Base-by-base conservation (phyloP, 2,329 filamentous ascomycete genomes). In the Monilinia vaccinii-corymbosi region DNA sequence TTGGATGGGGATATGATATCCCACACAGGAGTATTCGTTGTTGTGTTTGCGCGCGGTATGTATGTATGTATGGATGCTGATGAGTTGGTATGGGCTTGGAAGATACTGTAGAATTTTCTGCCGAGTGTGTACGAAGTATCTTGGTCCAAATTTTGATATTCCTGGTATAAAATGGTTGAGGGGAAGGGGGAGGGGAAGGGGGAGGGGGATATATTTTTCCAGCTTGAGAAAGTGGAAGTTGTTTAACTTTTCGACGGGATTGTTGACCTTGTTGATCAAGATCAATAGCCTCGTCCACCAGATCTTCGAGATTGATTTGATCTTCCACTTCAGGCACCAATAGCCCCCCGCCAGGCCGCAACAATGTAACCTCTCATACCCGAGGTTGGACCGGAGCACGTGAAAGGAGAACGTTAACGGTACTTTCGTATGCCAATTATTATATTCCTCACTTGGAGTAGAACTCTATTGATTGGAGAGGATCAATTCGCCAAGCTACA, bases 401-500 rank as follows among this genome's bases (percentile, higher is more conserved):
- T 55, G 51, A n/a, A n/a, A n/a, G n/a, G n/a, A n/a, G n/a, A n/a
- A n/a, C n/a, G n/a, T n/a, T n/a, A n/a, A n/a, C n/a, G n/a, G n/a
- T 40, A n/a, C 23, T 31, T 42, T 28, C 23, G 28, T 18, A n/a
- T 10, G 14, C 6, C 1, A 14, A 3, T 3, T 1, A 9, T 21
- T 11, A 10, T 14, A 4, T 36, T 1, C 18, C 40, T 31, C 23
- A 28, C 6, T 28, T 28, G 25, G 25, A 28, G 25, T 28, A 28
- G 25, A 28, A 3, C 13, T 8, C 18, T 13, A 44, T n/a, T 44
- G 25, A 28, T 28, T 21, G 32, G 31, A 28, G 21, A 9, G 34
- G 9, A 36, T 36, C 9, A 2, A 36, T 36, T 63, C 57, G 70
- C 69, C 69, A 71, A 48, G 65, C 65, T 56, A 71, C 65, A 31